A percentile compares a stretch with the other conserved stretches of the same genome.
phyloP scores from a whole-genome alignment of 257 asterid genomes.

The Solanum ahanhuiri region DNA sequence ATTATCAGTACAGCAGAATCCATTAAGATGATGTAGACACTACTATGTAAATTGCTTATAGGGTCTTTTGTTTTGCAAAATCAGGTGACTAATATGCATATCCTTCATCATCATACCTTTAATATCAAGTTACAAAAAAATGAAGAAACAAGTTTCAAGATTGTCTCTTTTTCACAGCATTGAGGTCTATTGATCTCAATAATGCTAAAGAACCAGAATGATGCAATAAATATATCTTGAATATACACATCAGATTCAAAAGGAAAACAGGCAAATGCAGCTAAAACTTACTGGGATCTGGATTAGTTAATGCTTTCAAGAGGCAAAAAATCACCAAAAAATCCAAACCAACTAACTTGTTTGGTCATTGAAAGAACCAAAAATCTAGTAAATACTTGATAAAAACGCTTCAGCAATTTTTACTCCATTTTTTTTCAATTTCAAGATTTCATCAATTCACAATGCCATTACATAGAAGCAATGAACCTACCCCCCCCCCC shows the following conservation, averaged over 20 bases:
- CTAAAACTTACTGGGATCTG: neutral
- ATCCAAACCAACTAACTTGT: neutral
- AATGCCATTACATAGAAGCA: neutral
- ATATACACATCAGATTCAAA: neutral
- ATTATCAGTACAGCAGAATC: neutral
- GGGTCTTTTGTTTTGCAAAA: neutral
- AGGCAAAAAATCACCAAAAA: neutral
- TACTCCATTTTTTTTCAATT: neutral
- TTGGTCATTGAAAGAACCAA: neutral
- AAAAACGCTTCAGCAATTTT: neutral
- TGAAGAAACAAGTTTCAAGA: neutral
- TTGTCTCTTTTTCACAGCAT: neutral
- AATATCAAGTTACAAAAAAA: neutral
- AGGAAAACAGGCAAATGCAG: neutral
- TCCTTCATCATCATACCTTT: neutral
- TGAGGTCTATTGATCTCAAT: neutral
- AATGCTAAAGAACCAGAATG: neutral
- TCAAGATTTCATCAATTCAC: neutral
- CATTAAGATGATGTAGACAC: neutral
- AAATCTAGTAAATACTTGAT: neutral
- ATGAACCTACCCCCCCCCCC: neutral
- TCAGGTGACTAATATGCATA: neutral
- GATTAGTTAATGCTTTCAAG: neutral
- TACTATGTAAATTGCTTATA: neutral
- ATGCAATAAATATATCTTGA: neutral